Conservation (phyloP, 1,139 yeast genomes). For the Meyerozyma guilliermondii region DNA sequence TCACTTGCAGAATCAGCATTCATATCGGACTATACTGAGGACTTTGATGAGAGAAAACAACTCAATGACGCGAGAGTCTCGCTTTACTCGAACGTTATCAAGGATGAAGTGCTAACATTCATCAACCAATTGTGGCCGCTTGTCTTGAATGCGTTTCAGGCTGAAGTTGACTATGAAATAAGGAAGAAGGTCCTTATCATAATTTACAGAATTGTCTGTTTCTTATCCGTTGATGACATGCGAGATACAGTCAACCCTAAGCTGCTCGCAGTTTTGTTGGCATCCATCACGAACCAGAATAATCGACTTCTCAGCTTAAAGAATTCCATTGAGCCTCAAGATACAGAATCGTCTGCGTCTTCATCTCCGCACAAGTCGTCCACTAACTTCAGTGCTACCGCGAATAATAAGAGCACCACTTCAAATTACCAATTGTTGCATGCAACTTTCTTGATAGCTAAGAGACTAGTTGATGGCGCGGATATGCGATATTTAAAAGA, state of each 20-base stretch:
- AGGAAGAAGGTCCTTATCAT: constrained; percentile 58
- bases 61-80: constrained; percentile 11
- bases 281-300: constrained; percentile 68
- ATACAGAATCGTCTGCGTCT: neutral
- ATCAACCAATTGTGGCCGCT: constrained; percentile 51
- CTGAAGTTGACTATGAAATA: constrained; percentile 66
- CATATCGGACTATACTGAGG: constrained; percentile 20
- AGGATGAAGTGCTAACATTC: constrained; percentile 24
- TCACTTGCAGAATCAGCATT: constrained; percentile 27
- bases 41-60: constrained; percentile 19
- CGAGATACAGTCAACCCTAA: constrained; percentile 16
- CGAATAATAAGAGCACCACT: constrained; percentile 14
- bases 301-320: constrained; percentile 9
- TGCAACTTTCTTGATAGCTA: constrained; percentile 51
- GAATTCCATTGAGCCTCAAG: constrained; percentile 4
- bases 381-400: neutral
- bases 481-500: constrained; percentile 40
- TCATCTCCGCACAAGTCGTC: neutral
- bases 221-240: constrained; percentile 12
- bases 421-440: constrained; percentile 27
- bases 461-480: constrained; percentile 38
- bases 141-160: constrained; percentile 66
- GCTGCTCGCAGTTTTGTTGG: constrained; percentile 45
- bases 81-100: constrained; percentile 8
- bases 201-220: constrained; percentile 48